Evolutionary conservation across 805 yeast species (phyloP).

Genomic region (Yarrowia sp.): DNA sequence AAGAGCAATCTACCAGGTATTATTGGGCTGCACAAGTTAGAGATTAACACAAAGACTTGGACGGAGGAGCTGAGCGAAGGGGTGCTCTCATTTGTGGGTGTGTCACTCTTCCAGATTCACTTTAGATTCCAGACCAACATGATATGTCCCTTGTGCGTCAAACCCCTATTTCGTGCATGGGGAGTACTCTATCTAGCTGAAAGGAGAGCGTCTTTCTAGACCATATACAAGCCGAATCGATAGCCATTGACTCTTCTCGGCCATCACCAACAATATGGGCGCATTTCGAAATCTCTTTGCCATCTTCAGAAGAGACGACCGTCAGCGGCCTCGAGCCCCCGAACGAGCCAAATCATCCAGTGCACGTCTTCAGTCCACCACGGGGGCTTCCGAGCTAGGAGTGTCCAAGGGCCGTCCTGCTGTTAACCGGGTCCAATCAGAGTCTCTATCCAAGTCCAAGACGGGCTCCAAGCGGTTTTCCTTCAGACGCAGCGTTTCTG

Average conservation of each 20-base stretch:
- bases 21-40: too few relatives aligned
- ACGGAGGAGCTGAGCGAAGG: neutral
- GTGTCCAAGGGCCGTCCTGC: neutral
- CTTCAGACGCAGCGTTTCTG: neutral
- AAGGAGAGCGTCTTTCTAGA: neutral
- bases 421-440: neutral
- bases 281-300: neutral
- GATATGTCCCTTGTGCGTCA: neutral
- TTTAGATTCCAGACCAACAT: neutral
- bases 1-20: too few relatives aligned
- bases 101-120: neutral
- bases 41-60: neutral
- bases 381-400: neutral
- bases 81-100: too few relatives aligned
- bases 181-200: neutral
- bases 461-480: neutral
- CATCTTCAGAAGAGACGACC: slow-evolving; percentile 1
- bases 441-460: neutral
- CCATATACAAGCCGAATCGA: neutral
- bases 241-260: neutral
- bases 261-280: neutral
- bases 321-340: slow-evolving; percentile 10
- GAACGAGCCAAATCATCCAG: slow-evolving; percentile 16
- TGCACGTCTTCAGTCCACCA: neutral
- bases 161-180: slow-evolving; percentile 22